Percentiles rank a stretch among this genome's conserved stretches.
Conservation (phyloP, 345 rosid genomes). For the Raphanus raphanistrum region DNA sequence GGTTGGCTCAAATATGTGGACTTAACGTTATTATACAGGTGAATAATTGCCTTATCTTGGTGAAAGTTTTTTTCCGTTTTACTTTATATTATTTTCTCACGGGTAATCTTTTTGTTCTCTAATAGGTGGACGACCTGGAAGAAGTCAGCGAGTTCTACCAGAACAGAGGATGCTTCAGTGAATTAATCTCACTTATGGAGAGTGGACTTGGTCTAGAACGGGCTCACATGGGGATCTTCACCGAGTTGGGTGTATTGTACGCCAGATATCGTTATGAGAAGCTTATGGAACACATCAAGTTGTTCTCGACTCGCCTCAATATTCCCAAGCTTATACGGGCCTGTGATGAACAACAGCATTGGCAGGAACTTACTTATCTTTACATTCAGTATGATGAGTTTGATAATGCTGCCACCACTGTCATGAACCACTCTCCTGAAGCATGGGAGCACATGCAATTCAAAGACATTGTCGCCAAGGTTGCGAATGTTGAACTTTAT, state of each 20-base stretch:
- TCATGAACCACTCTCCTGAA: slow-evolving; percentile 99
- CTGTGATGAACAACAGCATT: slow-evolving; percentile 98
- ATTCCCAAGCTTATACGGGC: slow-evolving; percentile 98
- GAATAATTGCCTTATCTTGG: slow-evolving; percentile 11
- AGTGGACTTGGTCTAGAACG: slow-evolving; percentile 98
- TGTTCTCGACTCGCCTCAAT: slow-evolving; percentile 96
- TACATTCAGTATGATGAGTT: slow-evolving; percentile 93
- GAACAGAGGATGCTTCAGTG: slow-evolving; percentile 98
- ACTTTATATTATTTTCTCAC: slow-evolving; percentile 9
- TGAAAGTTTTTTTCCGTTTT: neutral
- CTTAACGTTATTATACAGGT: slow-evolving; percentile 94
- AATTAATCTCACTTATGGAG: slow-evolving; percentile 97
- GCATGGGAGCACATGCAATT: slow-evolving; percentile 99
- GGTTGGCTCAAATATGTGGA: slow-evolving; percentile 96
- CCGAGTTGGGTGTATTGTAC: slow-evolving; percentile 95
- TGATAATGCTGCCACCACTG: slow-evolving; percentile 97
- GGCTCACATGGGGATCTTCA: slow-evolving; percentile 99
- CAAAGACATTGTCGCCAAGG: slow-evolving; percentile 90
- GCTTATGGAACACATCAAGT: slow-evolving; percentile 98
- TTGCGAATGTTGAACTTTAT: slow-evolving; percentile 96
- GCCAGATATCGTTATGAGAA: slow-evolving; percentile 97
- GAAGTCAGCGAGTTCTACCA: slow-evolving; percentile 98
- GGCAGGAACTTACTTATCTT: slow-evolving; percentile 94
- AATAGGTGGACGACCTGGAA: slow-evolving; percentile 95
- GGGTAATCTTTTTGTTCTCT: slow-evolving; percentile 14